Evolutionary conservation across 306 rosid species (phyloP), one percentile per base, ranked within the genome.

Genomic region (Delonix regia): DNA sequence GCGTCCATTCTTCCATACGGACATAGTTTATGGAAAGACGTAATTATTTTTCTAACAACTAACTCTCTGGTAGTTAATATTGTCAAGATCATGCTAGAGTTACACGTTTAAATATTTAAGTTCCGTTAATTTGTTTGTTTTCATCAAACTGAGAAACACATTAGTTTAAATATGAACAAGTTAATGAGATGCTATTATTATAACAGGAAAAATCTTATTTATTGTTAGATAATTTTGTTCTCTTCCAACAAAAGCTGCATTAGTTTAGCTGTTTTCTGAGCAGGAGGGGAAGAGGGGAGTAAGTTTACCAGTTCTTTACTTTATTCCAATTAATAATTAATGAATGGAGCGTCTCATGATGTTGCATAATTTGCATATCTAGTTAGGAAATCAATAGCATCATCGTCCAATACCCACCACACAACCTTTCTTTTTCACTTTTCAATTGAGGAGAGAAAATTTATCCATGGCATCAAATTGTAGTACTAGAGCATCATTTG

Each of bases 371-470:
- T 69, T 34, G 10, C 59, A 22, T 65, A 21, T 3, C 39, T 55
- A 8, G 41, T 65, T 67, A 25, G 45, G n/a, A 36, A 25, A 3
- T 52, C 48, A 52, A 41, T 69, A 19, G 39, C 39, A 44, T 39
- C 59, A 67, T 72, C 59, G 59, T 72, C 33, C 39, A 1, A 27
- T 59, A 39, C 21, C 75, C 74, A 84, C 62, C n/a, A 18, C 56
- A 18, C 24, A 16, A 51, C 24, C 24, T 51, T 48, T 14, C 55
- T 49, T 49, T 55, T 1, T 61, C 21, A 27, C 30, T 78, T 67
- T 67, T 80, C 61, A 30, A 30, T n/a, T n/a, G n/a, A n/a, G n/a
- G 4, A 30, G 33, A 30, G 33, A 30, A 36, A 36, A 36, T 0
- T 4, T 1, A 36, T 36, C 41, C 6, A 36, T 36, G 41, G 7